Conservation (phyloP, 208 protist species). For the Leishmania tropica region DNA sequence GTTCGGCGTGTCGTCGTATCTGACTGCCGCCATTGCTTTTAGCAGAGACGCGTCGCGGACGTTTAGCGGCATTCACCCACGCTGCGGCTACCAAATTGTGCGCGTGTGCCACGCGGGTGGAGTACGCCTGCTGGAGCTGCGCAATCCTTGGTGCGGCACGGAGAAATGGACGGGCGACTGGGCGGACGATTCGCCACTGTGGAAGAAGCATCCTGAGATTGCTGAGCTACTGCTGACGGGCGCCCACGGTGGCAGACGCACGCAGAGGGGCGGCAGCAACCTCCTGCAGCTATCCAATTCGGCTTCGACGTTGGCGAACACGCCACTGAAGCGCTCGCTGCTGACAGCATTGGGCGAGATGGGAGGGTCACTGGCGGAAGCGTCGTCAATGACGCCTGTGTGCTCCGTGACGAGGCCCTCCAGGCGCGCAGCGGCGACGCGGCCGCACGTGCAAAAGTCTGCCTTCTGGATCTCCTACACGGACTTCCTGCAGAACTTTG, state of each 20-base stretch:
- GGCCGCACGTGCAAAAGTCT: constrained; percentile 7
- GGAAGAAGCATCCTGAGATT: constrained; percentile 67
- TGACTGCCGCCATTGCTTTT: constrained; percentile 38
- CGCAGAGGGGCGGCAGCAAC: background rate
- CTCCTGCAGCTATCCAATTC: background rate
- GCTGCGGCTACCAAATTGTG: constrained; percentile 60
- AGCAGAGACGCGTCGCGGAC: constrained; percentile 36
- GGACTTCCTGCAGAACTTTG: constrained; percentile 73
- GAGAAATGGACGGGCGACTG: constrained; percentile 77
- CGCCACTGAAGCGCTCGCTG: constrained; percentile 19
- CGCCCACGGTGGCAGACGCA: background rate
- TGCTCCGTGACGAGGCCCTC: background rate
- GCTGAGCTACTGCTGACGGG: constrained; percentile 36
- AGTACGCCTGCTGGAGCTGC: constrained; percentile 62
- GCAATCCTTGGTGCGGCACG: constrained; percentile 35
- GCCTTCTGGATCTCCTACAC: constrained; percentile 89
- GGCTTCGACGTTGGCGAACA: background rate
- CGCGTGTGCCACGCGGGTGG: constrained; percentile 65
- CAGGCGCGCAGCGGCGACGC: background rate
- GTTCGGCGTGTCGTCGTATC: background rate
- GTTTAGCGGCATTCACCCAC: constrained; percentile 56
- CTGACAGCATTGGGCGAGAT: constrained; percentile 13
- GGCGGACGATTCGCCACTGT: constrained; percentile 68
- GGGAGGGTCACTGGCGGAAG: background rate
- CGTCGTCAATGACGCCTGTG: background rate